A percentile compares a stretch with the other conserved stretches of the same genome.
Conservation (phyloP, 192 early-diverging fungal genomes). For the Backusella macrospora region DNA sequence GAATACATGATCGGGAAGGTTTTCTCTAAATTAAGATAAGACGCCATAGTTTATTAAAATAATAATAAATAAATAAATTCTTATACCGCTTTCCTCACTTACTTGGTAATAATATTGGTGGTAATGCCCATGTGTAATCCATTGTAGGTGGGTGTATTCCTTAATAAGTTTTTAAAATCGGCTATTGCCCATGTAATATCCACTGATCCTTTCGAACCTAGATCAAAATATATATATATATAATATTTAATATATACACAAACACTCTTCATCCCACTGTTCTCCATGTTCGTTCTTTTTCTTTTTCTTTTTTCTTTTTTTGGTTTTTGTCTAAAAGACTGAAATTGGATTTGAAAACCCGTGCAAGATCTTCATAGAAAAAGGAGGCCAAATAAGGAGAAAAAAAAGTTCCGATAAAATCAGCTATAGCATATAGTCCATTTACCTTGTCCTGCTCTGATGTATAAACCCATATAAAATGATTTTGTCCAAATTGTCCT, state of each 20-base stretch:
- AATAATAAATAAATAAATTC: background rate
- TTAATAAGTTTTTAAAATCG: background rate
- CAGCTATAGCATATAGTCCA: background rate
- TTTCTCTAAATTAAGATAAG: background rate
- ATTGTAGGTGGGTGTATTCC: background rate
- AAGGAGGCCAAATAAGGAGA: background rate
- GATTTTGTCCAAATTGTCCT: conserved; percentile 6
- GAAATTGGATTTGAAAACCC: too few relatives aligned
- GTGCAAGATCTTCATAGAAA: too few relatives aligned
- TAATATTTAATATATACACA: too few relatives aligned
- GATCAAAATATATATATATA: too few relatives aligned
- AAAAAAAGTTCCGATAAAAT: background rate
- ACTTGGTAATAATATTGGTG: background rate
- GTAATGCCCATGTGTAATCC: background rate
- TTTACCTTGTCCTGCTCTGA: conserved; percentile 18
- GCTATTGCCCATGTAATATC: background rate
- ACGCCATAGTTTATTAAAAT: background rate
- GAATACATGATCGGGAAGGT: background rate
- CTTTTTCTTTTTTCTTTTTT: too few relatives aligned
- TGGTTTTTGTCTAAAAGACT: too few relatives aligned
- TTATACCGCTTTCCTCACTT: background rate
- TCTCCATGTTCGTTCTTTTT: too few relatives aligned
- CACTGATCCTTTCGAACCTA: background rate
- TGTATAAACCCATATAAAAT: conserved; percentile 33
- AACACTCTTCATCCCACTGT: too few relatives aligned